Evolutionary conservation across 306 rosid species (phyloP), one percentile per base, ranked within the genome.

Genomic region (Trifolium pratense): DNA sequence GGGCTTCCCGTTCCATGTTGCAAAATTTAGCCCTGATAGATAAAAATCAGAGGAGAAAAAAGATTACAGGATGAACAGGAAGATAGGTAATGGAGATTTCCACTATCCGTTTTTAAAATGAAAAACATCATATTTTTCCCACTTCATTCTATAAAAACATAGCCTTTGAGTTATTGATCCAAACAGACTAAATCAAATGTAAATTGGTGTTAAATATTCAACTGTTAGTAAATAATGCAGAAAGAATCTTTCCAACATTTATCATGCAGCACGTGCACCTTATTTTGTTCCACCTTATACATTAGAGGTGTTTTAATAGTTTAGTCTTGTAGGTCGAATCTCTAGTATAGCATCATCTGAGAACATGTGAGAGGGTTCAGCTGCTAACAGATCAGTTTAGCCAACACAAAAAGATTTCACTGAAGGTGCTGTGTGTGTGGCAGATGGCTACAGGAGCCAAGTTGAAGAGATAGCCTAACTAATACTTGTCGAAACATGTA

Each of bases 1-100:
- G 74, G 70, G 79, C 81, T 87, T 76, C 71, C 89, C 95, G 29
- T 89, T 89, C 98, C 97, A 94, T 70, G 76, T 70, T 70, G 83
- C 90, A 83, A 86, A 80, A 72, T 86, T 78, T 78, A 91, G 64
- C 36, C 97, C 98, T 94, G 89, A 58, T 40, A 32, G 86, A 79
- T 11, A 63, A 78, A 76, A 62, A 18, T 36, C 43, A 77, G 5
- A 36, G 34, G 57, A 40, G 21, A 56, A 70, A 71, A 66, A 49
- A 29, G 51, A 59, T 65, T 64, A 57, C 49, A 46, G 55, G 70
- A 20, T 68, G 26, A 65, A 42, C 62, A 29, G 13, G 69, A 63
- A 55, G 57, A 53, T 64, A 46, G 65, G 52, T 18, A 57, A 61
- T 57, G 32, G 16, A 63, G 46, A 73, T 34, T 73, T 71, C 15